phyloP scores from a whole-genome alignment of 148 eudicot species.

The Gaultheria prostrata region DNA sequence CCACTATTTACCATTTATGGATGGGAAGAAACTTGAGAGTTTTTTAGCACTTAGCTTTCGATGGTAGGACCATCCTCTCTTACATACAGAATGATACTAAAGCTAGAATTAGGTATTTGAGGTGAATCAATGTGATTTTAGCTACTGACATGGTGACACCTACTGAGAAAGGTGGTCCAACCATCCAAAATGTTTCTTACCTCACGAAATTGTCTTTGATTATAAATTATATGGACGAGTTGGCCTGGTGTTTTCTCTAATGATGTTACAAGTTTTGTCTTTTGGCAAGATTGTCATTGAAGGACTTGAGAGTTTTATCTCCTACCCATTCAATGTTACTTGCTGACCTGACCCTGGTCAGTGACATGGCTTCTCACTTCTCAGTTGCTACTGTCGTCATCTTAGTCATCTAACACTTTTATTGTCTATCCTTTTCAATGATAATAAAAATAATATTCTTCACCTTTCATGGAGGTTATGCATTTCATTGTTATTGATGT shows the following conservation, averaged over 20 bases:
- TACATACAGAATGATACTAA: neutral
- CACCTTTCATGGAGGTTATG: neutral
- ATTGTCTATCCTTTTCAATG: neutral
- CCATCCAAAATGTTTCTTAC: neutral
- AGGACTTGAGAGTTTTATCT: constrained; percentile 8
- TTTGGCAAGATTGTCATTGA: constrained; percentile 11
- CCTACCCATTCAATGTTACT: neutral
- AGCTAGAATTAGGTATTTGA: neutral
- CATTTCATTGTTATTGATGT: neutral
- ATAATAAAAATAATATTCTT: neutral
- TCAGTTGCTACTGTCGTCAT: neutral
- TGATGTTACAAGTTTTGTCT: neutral
- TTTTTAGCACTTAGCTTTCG: neutral
- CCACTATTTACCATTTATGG: neutral
- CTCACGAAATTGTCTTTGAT: neutral
- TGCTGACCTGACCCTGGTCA: neutral
- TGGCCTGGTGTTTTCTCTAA: neutral
- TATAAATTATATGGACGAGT: neutral
- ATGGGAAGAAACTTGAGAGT: neutral
- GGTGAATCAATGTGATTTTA: neutral
- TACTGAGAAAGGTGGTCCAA: constrained; percentile 3
- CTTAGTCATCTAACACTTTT: neutral
- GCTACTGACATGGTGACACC: neutral
- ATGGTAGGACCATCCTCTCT: constrained; percentile 4
- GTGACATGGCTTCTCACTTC: constrained; percentile 1